Conservation (phyloP, 805 yeast genomes). For the Suhomyces tanzawaensis region DNA sequence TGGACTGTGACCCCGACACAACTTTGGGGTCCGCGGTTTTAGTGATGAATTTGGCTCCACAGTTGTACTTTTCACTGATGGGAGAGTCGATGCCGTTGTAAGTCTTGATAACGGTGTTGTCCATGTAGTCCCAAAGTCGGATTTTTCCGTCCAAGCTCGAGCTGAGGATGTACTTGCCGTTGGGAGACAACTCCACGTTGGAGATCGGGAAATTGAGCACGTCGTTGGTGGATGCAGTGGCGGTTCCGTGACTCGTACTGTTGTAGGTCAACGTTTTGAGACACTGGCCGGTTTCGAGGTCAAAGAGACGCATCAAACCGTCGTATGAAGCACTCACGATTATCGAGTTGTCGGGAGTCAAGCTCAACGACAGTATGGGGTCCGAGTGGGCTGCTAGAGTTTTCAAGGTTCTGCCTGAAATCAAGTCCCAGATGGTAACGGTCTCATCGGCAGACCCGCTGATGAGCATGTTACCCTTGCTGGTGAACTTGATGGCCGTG, state of each 20-base stretch:
- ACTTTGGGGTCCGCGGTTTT: conserved; percentile 37
- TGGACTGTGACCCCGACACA: conserved; percentile 60
- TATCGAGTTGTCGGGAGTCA: conserved; percentile 77
- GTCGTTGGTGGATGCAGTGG: conserved; percentile 54
- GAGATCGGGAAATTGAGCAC: conserved; percentile 67
- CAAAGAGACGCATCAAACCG: conserved; percentile 88
- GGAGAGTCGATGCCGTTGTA: conserved; percentile 30
- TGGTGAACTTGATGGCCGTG: conserved; percentile 64
- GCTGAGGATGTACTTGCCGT: conserved; percentile 74
- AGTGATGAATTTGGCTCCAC: conserved; percentile 52
- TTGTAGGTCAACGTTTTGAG: conserved; percentile 84
- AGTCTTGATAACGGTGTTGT: conserved; percentile 77
- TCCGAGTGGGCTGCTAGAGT: conserved; percentile 92
- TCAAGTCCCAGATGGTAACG: conserved; percentile 84
- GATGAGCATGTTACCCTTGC: conserved; percentile 73
- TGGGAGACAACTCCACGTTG: conserved; percentile 70
- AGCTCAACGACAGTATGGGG: conserved; percentile 74
- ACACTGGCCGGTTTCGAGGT: conserved; percentile 86
- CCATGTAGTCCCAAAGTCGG: conserved; percentile 83
- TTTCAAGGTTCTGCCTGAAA: conserved; percentile 64
- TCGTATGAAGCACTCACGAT: conserved; percentile 86
- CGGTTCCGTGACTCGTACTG: conserved; percentile 54
- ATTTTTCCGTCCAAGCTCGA: conserved; percentile 78
- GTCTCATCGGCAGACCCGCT: conserved; percentile 91
- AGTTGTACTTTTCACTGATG: conserved; percentile 50